Evolutionary conservation across 164 flowering plant species (phyloP).

Genomic region (Liriodendron chinense): DNA sequence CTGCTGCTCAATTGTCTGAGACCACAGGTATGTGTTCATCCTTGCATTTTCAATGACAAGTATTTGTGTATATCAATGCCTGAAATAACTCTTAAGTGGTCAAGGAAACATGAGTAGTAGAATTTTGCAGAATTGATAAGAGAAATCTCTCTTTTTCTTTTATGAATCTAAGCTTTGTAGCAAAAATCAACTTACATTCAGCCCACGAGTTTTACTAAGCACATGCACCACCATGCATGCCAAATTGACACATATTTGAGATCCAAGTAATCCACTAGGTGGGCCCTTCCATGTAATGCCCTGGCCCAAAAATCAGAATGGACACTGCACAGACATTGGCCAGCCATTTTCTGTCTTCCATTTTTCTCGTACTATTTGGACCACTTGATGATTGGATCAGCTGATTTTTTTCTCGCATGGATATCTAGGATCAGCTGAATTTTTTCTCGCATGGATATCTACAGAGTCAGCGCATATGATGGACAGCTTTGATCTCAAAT

Average conservation of each 20-base stretch:
- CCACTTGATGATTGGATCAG: background rate
- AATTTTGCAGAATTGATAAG: background rate
- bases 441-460: background rate
- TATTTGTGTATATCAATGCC: background rate
- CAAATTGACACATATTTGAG: background rate
- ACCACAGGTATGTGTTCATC: slow-evolving; percentile 35
- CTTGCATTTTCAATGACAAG: slow-evolving; percentile 5
- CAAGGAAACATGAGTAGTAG: background rate
- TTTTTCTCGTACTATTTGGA: background rate
- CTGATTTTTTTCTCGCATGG: background rate
- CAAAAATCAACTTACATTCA: too few relatives aligned
- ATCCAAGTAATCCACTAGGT: background rate
- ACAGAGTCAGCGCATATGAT: background rate
- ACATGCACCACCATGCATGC: background rate
- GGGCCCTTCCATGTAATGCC: background rate
- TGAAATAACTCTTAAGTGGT: background rate
- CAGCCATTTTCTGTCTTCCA: too few relatives aligned
- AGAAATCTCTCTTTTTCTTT: background rate
- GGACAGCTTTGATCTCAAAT: background rate
- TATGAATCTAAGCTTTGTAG: too few relatives aligned
- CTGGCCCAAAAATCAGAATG: background rate
- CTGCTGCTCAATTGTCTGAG: slow-evolving; percentile 27
- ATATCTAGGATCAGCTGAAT: too few relatives aligned
- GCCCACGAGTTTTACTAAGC: too few relatives aligned
- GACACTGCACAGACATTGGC: background rate